Evolutionary conservation across 163 green algal species (phyloP), one percentile per base, ranked within the genome.

Genomic region (Chloroidium sp.): DNA sequence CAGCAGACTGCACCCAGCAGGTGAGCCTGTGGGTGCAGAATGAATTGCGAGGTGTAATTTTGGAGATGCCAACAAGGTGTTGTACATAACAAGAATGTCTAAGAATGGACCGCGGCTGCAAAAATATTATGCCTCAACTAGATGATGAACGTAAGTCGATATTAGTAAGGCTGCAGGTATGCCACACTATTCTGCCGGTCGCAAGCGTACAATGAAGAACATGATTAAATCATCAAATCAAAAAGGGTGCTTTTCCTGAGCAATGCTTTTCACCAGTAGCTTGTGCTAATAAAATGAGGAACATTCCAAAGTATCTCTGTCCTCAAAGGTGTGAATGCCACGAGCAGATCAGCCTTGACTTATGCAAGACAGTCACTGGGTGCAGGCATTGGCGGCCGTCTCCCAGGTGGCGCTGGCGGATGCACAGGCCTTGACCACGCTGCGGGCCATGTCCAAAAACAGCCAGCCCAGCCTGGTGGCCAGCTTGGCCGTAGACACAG

Each of bases 371-470:
- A 62, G 62, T 2, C 8, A 8, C 10, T 69, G 62, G 0, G 3
- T 62, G 6, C 61, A 62, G 69, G 10, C 2, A 1, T 3, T 61
- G 58, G 69, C 69, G 1, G 68, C 78, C 1, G 67, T 69, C 2
- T 10, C 78, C 57, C 57, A 62, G 78, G 4, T 83, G 58, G 76
- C 74, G 62, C 77, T 89, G 62, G 87, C 85, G 2, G 87, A 90
- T 13, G 86, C 85, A 0, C 87, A 91, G 80, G 74, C 76, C 77
- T 77, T 91, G 57, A 89, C 87, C 0, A 64, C 84, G 58, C 79
- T 88, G 76, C 81, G 87, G 6, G 87, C 85, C 0, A 80, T 86
- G 1, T 61, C 75, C 57, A 91, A 91, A 80, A 85, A 86, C 78
- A 90, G 88, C 79, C 75, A 75, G 72, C 76, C 79, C 2, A 3